Evolutionary conservation across 2,329 filamentous ascomycete species (phyloP).

Genomic region (Rutstroemia sp.): DNA sequence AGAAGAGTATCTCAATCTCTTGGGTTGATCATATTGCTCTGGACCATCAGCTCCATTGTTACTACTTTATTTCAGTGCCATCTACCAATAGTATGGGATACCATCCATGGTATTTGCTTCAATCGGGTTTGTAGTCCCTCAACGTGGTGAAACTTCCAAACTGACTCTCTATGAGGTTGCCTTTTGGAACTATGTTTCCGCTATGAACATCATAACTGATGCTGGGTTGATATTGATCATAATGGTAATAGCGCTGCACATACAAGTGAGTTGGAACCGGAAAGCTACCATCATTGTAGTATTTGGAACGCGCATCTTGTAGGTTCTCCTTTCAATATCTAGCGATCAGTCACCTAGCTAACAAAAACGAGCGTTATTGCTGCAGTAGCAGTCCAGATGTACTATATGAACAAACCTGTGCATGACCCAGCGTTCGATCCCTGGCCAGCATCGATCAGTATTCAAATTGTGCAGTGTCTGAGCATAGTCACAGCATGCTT

Average conservation of each 20-base stretch:
- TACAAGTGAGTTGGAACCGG: not conserved
- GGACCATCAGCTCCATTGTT: slow-evolving; percentile 1
- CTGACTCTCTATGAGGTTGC: not conserved
- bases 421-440: slow-evolving; percentile 1
- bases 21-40: slow-evolving; percentile 1
- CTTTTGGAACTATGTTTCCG: slow-evolving; percentile 3
- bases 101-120: slow-evolving; percentile 1
- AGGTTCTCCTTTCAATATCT: not conserved
- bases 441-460: not conserved
- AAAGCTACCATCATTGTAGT: not conserved
- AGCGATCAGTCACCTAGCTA: not conserved
- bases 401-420: not conserved
- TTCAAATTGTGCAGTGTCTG: not conserved
- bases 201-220: slow-evolving; percentile 7
- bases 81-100: slow-evolving; percentile 1
- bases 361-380: slow-evolving; percentile 1
- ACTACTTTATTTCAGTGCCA: slow-evolving; percentile 3
- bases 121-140: not conserved
- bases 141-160: not conserved
- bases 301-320: slow-evolving; percentile 10
- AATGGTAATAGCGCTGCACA: slow-evolving; percentile 1
- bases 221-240: not conserved
- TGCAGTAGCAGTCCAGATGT: slow-evolving; percentile 1
- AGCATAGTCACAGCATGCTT: slow-evolving; percentile 5
- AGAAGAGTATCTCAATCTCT: not conserved